Conservation (phyloP, 768 basidiomycete genomes). For the Amanita brunnescens region DNA sequence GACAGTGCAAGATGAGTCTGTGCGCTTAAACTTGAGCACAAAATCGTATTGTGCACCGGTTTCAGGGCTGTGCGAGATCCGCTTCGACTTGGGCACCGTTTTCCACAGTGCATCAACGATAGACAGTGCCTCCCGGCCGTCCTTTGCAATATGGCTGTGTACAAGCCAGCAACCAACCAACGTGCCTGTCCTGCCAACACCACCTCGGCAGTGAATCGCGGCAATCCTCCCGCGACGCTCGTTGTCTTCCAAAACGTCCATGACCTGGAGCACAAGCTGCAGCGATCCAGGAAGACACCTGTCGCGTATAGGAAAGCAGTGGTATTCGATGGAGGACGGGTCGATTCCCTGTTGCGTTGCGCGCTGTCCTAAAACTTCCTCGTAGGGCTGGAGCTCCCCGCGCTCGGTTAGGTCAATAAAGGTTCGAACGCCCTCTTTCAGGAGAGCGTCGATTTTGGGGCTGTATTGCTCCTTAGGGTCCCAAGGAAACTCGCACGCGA, state of each 20-base stretch:
- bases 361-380: conserved; percentile 41
- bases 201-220: conserved; percentile 77
- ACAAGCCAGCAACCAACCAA: conserved; percentile 69
- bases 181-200: conserved; percentile 64
- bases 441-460: conserved; percentile 68
- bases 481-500: conserved; percentile 82
- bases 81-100: conserved; percentile 67
- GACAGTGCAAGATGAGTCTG: not conserved
- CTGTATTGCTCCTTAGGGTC: conserved; percentile 44
- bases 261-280: conserved; percentile 49
- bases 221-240: conserved; percentile 45
- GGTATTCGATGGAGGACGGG: conserved; percentile 51
- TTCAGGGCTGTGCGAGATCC: conserved; percentile 72
- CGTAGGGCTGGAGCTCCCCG: conserved; percentile 67
- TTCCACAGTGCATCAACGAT: conserved; percentile 66
- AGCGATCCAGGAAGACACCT: conserved; percentile 54
- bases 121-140: conserved; percentile 55
- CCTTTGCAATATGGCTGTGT: conserved; percentile 49
- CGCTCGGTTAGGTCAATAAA: conserved; percentile 81
- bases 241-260: conserved; percentile 54
- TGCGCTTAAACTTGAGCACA: conserved; percentile 45
- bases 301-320: conserved; percentile 73
- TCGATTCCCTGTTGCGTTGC: conserved; percentile 50
- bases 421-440: conserved; percentile 64
- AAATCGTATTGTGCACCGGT: conserved; percentile 74